These are phyloP conservation scores for Peniophora sp. DNA, from an alignment of 1,284 basidiomycete species.

Conservation along the genomic window DNA sequence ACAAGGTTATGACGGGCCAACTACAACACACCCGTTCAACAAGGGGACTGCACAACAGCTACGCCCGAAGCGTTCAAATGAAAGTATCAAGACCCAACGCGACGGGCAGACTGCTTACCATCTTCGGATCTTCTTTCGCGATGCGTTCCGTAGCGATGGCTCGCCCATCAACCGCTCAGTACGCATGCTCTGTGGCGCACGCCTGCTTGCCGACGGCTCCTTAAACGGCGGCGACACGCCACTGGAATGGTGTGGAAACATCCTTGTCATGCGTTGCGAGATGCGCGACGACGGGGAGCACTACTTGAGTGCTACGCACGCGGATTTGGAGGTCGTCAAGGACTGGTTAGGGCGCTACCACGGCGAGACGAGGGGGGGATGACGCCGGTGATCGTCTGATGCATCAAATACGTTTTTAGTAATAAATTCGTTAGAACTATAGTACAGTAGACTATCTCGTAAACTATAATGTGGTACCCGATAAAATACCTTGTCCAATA, in stretches of 20 bases:
- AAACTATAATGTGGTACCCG: not conserved
- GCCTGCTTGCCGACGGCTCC: not conserved
- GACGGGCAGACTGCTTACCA: not conserved
- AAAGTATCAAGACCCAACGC: no score
- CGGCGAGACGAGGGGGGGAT: not conserved
- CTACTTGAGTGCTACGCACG: not conserved
- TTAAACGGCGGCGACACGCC: constrained; percentile 1
- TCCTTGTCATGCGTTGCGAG: constrained; percentile 8
- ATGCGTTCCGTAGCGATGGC: constrained; percentile 7
- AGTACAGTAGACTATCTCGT: not conserved
- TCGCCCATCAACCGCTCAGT: constrained; percentile 5
- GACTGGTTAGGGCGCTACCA: not conserved
- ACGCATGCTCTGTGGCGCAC: not conserved
- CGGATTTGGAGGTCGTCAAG: not conserved
- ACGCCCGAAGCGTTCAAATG: no score
- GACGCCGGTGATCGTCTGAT: not conserved
- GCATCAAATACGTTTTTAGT: not conserved
- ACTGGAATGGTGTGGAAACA: constrained; percentile 5
- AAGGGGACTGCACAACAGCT: no score
- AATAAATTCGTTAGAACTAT: not conserved
- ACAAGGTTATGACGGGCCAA: no score
- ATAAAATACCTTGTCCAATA: not conserved
- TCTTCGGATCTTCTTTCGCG: constrained; percentile 2
- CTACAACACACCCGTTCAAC: no score
- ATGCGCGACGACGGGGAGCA: not conserved